These are phyloP conservation scores for Pestalotiopsis sp. DNA, from an alignment of 2,329 filamentous ascomycete genomes.

Conservation along the genomic window DNA sequence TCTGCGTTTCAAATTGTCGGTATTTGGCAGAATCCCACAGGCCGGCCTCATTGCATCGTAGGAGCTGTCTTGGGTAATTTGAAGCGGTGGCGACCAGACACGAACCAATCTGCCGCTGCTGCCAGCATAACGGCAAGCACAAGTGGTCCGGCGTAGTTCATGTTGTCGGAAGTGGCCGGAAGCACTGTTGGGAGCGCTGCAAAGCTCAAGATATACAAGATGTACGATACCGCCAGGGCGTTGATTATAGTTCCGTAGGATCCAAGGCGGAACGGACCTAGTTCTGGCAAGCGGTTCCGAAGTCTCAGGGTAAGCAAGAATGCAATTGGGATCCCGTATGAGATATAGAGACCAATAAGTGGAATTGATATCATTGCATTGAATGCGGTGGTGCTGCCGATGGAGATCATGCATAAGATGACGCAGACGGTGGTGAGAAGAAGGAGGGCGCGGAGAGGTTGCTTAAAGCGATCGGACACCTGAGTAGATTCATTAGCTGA, in stretches of 20 bases:
- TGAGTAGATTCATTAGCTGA: not conserved
- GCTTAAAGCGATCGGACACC: slow-evolving; percentile 1
- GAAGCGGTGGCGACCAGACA: not conserved
- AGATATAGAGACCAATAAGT: not conserved
- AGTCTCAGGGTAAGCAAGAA: not conserved
- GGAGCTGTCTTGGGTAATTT: not conserved
- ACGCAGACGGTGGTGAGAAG: not conserved
- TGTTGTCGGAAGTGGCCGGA: not conserved
- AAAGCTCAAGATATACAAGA: not conserved
- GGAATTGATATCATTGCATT: slow-evolving; percentile 3
- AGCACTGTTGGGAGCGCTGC: slow-evolving; percentile 2
- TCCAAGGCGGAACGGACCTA: not conserved
- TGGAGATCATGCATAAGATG: slow-evolving; percentile 3
- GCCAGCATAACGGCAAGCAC: slow-evolving; percentile 2
- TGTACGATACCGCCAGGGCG: not conserved
- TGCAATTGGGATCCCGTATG: not conserved
- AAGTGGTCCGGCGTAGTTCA: slow-evolving; percentile 9
- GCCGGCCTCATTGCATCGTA: not conserved
- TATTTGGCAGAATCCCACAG: not conserved
- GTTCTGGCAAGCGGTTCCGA: not conserved
- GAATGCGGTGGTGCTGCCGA: slow-evolving; percentile 1
- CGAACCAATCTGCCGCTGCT: not conserved
- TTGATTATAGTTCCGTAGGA: not conserved
- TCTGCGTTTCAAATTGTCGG: not conserved
- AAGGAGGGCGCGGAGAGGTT: not conserved